Percentiles rank a stretch among this genome's conserved stretches.
These are phyloP conservation scores for Blastobotrys elegans DNA, from an alignment of 1,139 yeast genomes.

Conservation along the genomic window DNA sequence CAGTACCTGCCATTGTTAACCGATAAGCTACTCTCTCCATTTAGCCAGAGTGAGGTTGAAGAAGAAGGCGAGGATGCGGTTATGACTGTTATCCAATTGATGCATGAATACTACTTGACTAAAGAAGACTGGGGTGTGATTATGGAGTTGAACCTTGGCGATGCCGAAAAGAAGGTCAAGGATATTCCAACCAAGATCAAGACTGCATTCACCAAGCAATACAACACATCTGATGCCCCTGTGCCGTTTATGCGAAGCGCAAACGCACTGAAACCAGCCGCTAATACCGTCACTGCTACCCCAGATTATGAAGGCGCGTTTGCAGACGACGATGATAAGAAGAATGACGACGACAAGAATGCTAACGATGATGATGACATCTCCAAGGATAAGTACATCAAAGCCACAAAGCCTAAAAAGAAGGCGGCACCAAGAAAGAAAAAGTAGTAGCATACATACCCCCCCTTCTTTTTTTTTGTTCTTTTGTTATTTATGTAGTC, in stretches of 20 bases:
- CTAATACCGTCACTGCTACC: conserved; percentile 25
- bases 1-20: conserved; percentile 69
- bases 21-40: conserved; percentile 51
- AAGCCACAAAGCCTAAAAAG: conserved; percentile 19
- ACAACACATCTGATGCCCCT: conserved; percentile 75
- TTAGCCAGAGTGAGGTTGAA: conserved; percentile 40
- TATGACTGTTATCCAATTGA: conserved; percentile 55
- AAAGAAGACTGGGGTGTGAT: conserved; percentile 90
- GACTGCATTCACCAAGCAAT: conserved; percentile 78
- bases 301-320: conserved; percentile 57
- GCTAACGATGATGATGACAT: conserved; percentile 47
- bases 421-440: conserved; percentile 1
- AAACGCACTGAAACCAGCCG: conserved; percentile 35
- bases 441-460: conserved; percentile 1
- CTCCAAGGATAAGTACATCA: conserved; percentile 55
- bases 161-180: conserved; percentile 36
- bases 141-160: conserved; percentile 76
- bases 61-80: conserved; percentile 53
- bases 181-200: conserved; percentile 75
- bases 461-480: not conserved
- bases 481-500: not conserved
- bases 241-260: conserved; percentile 76
- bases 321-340: conserved; percentile 51
- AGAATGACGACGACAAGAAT: conserved; percentile 32
- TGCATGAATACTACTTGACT: conserved; percentile 83